Evolutionary conservation across 257 asterid genomes (phyloP).

Genomic region (Solanum chiquidenum): DNA sequence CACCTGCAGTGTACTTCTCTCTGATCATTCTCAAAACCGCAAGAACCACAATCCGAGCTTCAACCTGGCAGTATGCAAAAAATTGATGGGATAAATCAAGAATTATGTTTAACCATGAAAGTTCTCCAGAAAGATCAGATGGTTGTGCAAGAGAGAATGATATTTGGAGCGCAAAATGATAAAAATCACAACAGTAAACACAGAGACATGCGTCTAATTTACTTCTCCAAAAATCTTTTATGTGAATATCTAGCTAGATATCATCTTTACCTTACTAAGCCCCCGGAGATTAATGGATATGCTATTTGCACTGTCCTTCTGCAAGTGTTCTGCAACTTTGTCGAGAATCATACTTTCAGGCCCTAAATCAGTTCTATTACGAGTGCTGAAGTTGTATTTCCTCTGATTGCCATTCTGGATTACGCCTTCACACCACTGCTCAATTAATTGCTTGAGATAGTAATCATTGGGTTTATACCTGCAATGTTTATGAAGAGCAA

Average conservation of each 20-base stretch:
- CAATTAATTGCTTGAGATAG: conserved; percentile 81
- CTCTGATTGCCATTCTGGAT: conserved; percentile 36
- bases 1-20: conserved; percentile 60
- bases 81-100: background rate
- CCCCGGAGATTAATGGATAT: conserved; percentile 68
- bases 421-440: conserved; percentile 97
- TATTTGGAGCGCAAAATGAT: background rate
- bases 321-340: conserved; percentile 79
- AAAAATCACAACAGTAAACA: background rate
- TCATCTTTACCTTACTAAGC: conserved; percentile 62
- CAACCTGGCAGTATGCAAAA: conserved; percentile 41
- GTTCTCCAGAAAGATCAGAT: background rate
- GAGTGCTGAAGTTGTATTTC: conserved; percentile 16
- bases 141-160: background rate
- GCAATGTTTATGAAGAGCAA: conserved; percentile 9
- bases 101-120: background rate
- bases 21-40: conserved; percentile 88
- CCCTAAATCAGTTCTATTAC: conserved; percentile 19
- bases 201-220: background rate
- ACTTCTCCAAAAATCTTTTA: background rate
- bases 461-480: conserved; percentile 84
- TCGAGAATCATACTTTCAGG: conserved; percentile 63
- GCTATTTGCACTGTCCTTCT: conserved; percentile 50
- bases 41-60: conserved; percentile 84
- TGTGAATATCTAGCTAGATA: background rate